Evolutionary conservation across 148 eudicot genomes (phyloP).

Genomic region (Rhododendron ovatum): DNA sequence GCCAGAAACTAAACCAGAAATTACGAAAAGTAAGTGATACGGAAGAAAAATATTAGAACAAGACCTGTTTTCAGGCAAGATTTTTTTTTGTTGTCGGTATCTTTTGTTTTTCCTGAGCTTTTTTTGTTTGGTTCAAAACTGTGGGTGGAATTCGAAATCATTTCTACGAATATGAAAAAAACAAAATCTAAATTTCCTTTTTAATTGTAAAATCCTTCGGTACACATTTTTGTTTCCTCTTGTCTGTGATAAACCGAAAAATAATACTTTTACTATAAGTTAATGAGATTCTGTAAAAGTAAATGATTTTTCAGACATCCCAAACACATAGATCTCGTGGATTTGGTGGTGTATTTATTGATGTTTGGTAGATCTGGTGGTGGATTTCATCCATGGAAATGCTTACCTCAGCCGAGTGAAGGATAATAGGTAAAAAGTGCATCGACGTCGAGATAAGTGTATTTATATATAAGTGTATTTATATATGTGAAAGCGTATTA

Average conservation of each 20-base stretch:
- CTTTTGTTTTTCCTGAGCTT: neutral
- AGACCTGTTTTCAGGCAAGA: neutral
- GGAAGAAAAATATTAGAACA: neutral
- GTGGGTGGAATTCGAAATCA: neutral
- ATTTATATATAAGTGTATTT: no score
- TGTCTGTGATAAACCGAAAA: neutral
- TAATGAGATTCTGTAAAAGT: neutral
- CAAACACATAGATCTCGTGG: conserved; percentile 10
- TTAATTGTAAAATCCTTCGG: neutral
- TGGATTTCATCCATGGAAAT: neutral
- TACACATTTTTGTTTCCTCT: neutral
- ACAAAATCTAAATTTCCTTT: neutral
- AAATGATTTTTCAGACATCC: neutral
- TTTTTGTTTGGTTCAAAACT: neutral
- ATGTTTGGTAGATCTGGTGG: neutral
- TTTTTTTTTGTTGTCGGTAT: neutral
- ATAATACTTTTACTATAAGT: neutral
- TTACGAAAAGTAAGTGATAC: neutral
- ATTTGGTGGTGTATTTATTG: neutral
- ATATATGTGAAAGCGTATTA: no score
- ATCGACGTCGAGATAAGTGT: neutral
- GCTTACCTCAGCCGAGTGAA: neutral
- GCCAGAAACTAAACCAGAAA: neutral
- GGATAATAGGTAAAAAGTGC: neutral
- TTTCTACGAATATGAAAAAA: neutral